phyloP scores from a whole-genome alignment of 2,329 filamentous ascomycete genomes.

The Dryadomyces quercivorus region DNA sequence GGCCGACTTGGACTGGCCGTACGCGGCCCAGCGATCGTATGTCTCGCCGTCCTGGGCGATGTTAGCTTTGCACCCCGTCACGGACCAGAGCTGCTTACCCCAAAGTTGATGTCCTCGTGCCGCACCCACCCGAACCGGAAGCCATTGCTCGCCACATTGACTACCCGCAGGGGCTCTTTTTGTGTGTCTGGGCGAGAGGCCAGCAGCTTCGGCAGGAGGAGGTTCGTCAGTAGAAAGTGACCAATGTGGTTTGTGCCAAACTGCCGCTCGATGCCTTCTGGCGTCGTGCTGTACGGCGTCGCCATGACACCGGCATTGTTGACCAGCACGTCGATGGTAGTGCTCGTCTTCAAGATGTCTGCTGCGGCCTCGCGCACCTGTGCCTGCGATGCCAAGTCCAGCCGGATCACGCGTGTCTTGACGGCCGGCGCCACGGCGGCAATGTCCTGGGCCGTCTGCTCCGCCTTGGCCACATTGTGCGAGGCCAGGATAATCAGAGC shows the following conservation, averaged over 20 bases:
- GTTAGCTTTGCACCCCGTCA: neutral
- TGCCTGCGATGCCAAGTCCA: constrained; percentile 26
- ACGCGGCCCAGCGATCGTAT: constrained; percentile 13
- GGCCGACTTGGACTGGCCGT: constrained; percentile 19
- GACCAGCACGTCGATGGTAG: constrained; percentile 26
- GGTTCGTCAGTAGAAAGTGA: constrained; percentile 35
- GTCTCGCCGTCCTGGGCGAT: constrained; percentile 14
- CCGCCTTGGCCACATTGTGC: constrained; percentile 11
- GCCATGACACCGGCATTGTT: constrained; percentile 32
- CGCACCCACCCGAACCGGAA: constrained; percentile 1
- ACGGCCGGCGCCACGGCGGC: constrained; percentile 17
- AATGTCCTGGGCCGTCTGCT: constrained; percentile 21
- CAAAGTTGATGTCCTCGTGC: constrained; percentile 6
- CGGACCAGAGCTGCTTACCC: constrained; percentile 9
- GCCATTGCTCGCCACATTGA: constrained; percentile 8
- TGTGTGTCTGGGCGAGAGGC: constrained; percentile 5
- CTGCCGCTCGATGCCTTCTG: constrained; percentile 30
- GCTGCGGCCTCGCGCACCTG: constrained; percentile 24
- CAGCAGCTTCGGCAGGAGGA: constrained; percentile 29
- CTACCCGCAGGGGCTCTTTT: neutral
- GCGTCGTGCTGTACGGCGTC: constrained; percentile 19
- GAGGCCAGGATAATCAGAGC: constrained; percentile 12
- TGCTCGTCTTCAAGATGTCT: constrained; percentile 19
- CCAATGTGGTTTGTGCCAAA: constrained; percentile 37
- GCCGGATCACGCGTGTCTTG: constrained; percentile 18